Percentiles rank a stretch among this genome's conserved stretches.
Evolutionary conservation across 2,329 filamentous ascomycete genomes (phyloP).

Genomic region (Trichoderma koningiopsis): DNA sequence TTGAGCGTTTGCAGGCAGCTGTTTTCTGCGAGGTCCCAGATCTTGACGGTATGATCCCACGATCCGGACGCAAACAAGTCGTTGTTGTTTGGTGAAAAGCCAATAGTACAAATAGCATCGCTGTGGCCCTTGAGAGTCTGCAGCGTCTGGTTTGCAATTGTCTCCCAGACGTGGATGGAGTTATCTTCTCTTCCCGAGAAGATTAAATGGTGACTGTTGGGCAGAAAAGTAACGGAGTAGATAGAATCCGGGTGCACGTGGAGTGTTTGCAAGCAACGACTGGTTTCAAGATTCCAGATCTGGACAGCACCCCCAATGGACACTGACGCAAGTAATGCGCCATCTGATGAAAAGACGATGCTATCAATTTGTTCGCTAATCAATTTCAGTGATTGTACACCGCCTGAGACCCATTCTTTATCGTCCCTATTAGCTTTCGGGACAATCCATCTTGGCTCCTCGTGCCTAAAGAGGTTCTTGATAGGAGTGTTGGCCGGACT

Average conservation of each 20-base stretch:
- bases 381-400: not conserved
- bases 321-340: not conserved
- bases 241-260: not conserved
- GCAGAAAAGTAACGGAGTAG: not conserved
- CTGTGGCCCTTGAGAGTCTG: not conserved
- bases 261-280: not conserved
- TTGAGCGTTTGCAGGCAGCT: not conserved
- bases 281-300: constrained; percentile 14
- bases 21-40: not conserved
- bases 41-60: not conserved
- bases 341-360: constrained; percentile 13
- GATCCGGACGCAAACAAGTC: not conserved
- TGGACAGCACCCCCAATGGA: not conserved
- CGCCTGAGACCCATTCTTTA: not conserved
- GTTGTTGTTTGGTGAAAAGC: not conserved
- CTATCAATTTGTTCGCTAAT: not conserved
- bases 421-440: not conserved
- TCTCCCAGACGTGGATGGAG: not conserved
- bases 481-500: not conserved
- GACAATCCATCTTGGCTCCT: not conserved
- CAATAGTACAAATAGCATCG: not conserved
- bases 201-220: not conserved
- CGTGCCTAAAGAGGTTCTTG: not conserved
- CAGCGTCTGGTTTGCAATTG: not conserved
- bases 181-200: not conserved